These are phyloP conservation scores for Circinella minor DNA, from an alignment of 371 early-diverging fungal genomes.

Conservation along the genomic window DNA sequence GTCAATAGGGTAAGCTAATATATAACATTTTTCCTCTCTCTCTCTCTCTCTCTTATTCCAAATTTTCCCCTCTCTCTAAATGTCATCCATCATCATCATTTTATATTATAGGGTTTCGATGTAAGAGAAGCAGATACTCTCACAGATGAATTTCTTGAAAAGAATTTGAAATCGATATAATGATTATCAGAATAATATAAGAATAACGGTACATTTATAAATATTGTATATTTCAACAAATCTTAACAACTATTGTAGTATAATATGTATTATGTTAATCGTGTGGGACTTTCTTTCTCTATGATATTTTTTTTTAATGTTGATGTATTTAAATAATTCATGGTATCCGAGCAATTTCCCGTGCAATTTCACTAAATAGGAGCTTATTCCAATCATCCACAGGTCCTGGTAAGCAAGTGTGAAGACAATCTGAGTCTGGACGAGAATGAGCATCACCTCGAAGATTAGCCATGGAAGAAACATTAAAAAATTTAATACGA, in stretches of 20 bases:
- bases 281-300: background rate
- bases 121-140: constrained; percentile 60
- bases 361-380: constrained; percentile 40
- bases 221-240: too few species aligned
- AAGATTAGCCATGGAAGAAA: constrained; percentile 34
- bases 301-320: background rate
- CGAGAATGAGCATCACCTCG: constrained; percentile 55
- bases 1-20: constrained; percentile 52
- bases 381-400: constrained; percentile 55
- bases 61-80: too few species aligned
- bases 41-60: too few species aligned
- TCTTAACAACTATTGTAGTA: too few species aligned
- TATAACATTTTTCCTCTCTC: too few species aligned
- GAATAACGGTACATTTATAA: too few species aligned
- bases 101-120: constrained; percentile 45
- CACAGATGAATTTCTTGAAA: constrained; percentile 56
- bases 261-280: too few species aligned
- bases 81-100: background rate
- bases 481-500: constrained; percentile 39
- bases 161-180: constrained; percentile 15
- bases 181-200: background rate
- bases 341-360: constrained; percentile 12
- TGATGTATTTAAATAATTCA: background rate
- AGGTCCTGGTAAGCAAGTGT: constrained; percentile 52
- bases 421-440: constrained; percentile 50